Conservation (phyloP, 441 rosid species). For the Bocquillonia castaneifolia region DNA sequence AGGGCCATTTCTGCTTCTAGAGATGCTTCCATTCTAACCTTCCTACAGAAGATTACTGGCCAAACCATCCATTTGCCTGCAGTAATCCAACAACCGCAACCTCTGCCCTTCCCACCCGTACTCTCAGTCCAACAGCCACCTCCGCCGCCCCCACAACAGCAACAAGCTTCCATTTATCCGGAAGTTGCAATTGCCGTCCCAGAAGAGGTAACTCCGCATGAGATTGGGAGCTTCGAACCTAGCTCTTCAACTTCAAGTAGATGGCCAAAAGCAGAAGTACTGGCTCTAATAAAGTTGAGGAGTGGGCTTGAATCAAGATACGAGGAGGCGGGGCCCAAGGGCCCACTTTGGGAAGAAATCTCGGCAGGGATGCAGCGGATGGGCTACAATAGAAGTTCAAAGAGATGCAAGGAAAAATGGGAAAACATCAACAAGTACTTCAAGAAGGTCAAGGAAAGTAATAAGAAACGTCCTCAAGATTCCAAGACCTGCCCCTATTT, state of each 20-base stretch:
- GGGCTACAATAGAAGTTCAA: constrained; percentile 60
- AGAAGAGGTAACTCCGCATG: too few relatives aligned
- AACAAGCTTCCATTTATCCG: not conserved
- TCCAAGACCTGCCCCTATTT: constrained; percentile 79
- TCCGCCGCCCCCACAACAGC: not conserved
- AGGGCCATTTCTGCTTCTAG: constrained; percentile 57
- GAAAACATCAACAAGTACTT: constrained; percentile 80
- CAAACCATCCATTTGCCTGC: constrained; percentile 33
- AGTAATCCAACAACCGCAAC: constrained; percentile 21
- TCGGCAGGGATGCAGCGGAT: constrained; percentile 49
- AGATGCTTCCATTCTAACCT: constrained; percentile 60
- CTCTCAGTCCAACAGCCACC: constrained; percentile 14
- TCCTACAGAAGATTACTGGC: constrained; percentile 54
- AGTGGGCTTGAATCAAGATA: constrained; percentile 60
- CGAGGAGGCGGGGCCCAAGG: constrained; percentile 66
- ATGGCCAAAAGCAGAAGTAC: constrained; percentile 72
- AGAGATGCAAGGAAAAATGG: constrained; percentile 82
- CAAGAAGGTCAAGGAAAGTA: constrained; percentile 77
- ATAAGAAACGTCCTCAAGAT: constrained; percentile 66
- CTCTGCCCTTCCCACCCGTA: too few relatives aligned
- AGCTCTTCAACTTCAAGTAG: constrained; percentile 49
- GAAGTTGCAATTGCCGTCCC: too few relatives aligned
- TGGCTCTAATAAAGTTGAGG: constrained; percentile 60
- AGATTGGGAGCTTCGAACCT: constrained; percentile 27
- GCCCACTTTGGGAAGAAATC: constrained; percentile 75